Evolutionary conservation across 1,139 yeast species (phyloP).

Genomic region (Candida anutae): DNA sequence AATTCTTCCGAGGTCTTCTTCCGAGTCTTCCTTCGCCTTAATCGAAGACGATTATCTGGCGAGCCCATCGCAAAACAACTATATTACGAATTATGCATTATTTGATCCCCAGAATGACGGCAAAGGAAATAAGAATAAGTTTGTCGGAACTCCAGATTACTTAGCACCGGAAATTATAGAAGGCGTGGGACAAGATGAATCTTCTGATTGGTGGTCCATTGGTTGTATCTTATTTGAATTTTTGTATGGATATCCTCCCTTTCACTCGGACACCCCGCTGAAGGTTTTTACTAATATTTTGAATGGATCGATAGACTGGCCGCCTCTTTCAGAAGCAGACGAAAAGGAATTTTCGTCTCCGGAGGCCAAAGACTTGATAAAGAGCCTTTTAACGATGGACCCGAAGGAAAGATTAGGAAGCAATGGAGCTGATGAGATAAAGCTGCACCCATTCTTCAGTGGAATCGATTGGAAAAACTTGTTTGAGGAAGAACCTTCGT

Average conservation of each 20-base stretch:
- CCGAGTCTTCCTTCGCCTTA: conserved; percentile 50
- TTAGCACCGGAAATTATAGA: conserved; percentile 92
- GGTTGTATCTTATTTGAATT: conserved; percentile 95
- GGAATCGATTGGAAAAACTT: conserved; percentile 70
- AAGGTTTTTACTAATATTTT: conserved; percentile 77
- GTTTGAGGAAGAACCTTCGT: conserved; percentile 71
- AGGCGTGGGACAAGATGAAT: conserved; percentile 78
- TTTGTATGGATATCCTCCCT: conserved; percentile 90
- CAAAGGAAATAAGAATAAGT: conserved; percentile 37
- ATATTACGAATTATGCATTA: conserved; percentile 47
- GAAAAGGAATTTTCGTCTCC: conserved; percentile 49
- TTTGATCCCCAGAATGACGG: conserved; percentile 60
- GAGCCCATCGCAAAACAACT: conserved; percentile 16
- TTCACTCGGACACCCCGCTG: conserved; percentile 77
- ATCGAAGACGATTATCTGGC: conserved; percentile 39
- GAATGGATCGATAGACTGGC: conserved; percentile 77
- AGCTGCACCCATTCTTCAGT: conserved; percentile 65
- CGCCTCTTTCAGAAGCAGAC: conserved; percentile 45
- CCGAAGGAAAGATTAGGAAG: conserved; percentile 66
- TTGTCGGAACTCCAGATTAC: conserved; percentile 97
- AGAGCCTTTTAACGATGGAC: conserved; percentile 51
- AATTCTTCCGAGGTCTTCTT: conserved; percentile 37
- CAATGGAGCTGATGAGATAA: conserved; percentile 74
- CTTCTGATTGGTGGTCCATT: conserved; percentile 98
- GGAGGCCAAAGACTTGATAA: conserved; percentile 68